Evolutionary conservation across 345 rosid species (phyloP), one percentile per base, ranked within the genome.

Genomic region (Trapa bicornis): DNA sequence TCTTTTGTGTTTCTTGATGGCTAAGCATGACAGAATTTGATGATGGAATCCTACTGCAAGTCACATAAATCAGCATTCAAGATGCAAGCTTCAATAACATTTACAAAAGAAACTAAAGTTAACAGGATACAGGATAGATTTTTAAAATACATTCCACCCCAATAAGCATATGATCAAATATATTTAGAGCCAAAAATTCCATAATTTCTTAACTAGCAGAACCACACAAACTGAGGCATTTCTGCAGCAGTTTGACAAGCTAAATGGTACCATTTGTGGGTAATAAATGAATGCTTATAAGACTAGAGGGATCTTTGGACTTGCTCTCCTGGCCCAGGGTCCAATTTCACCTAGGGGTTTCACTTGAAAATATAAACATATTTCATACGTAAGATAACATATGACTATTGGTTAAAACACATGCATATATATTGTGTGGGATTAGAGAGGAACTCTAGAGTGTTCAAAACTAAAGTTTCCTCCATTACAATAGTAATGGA

Each of bases 291-390:
- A 57, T 36, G 57, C 57, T 57, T 57, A 22, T 11, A 58, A 33
- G 37, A 15, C 63, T 58, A 58, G 63, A 35, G 35, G 63, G 63
- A 29, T 67, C 57, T 67, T 39, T 42, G 57, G 48, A 53, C 8
- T 9, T 52, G 33, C 16, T 14, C 35, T 36, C 45, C 16, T 11
- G 38, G 62, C 42, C 65, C 47, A 61, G 43, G 62, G 73, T 66
- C 61, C 47, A 73, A 73, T 69, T 71, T 79, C 68, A 83, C 88
- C 61, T 6, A 45, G 48, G 11, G 48, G 48, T 45, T 5, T 45
- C 11, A 11, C 7, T 45, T 11, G 48, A 7, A 45, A 45, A 45
- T 45, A 45, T 45, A 2, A 11, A 11, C 48, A 45, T 45, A 45
- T 45, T 7, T 45, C 11, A 41, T 7, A 45, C 48, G 5, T 4